Base-by-base conservation (phyloP, 768 basidiomycete species). In the Mycena maculata region DNA sequence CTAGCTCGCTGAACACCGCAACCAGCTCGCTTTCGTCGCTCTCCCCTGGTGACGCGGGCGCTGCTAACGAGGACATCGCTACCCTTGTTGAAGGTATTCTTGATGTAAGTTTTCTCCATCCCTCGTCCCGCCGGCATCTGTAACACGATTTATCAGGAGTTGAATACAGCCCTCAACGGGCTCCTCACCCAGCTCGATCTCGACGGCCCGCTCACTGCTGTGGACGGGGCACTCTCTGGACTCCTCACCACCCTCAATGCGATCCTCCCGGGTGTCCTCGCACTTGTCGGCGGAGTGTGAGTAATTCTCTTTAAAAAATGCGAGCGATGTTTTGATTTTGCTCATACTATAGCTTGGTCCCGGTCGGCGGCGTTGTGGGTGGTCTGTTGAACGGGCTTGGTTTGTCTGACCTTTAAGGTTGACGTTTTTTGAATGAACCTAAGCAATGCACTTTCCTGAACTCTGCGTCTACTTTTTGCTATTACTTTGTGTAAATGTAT, bases 161-260 rank as follows among this genome's bases (percentile, higher is more conserved):
- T 62, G 2, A 50, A 50, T 39, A 25, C 42, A 22, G 65, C 47
- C 12, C 59, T 49, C 36, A 67, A 67, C 52, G 54, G 8, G 31
- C 52, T 60, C 9, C 41, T 66, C 15, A 50, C 50, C 28, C 60
- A 66, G n/a, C 60, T 67, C 36, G 60, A 47, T 2, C 38, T 67
- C 1, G 8, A 44, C 44, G 44, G 33, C n/a, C 11, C 53, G 39
- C 38, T 53, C 31, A 42, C 55, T 4, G 45, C 55, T 12, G 23
- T 67, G 3, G 60, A 67, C 59, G 47, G 20, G 7, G 44, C 65
- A 9, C 20, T 61, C 1, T 38, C 52, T 3, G 53, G 50, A 7
- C 33, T 67, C 20, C 53, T 67, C 44, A 56, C 60, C 27, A 22
- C 22, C 15, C 54, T 66, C 18, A 27, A 22, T 27, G 16, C 20